A percentile compares a stretch with the other conserved stretches of the same genome.
phyloP scores from a whole-genome alignment of 2,329 filamentous ascomycete species.

The Mariannaea sp. region DNA sequence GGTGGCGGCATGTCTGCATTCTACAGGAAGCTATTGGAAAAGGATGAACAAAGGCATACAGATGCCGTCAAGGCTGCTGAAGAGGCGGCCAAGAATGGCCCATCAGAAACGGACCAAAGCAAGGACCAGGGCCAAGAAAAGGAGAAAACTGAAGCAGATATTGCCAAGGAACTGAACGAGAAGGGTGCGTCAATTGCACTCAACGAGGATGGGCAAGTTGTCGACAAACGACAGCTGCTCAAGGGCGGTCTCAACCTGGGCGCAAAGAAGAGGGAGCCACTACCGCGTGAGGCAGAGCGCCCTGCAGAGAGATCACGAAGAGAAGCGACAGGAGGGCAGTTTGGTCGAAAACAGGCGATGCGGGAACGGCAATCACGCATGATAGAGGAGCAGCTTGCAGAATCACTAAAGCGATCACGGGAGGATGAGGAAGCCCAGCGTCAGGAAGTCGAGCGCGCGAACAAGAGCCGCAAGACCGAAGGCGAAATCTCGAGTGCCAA shows the following conservation, averaged over 20 bases:
- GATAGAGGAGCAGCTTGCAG: conserved; percentile 77
- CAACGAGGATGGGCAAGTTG: conserved; percentile 83
- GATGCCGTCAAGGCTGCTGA: conserved; percentile 72
- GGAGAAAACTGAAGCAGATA: conserved; percentile 63
- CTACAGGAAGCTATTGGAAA: conserved; percentile 74
- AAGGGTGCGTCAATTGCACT: conserved; percentile 66
- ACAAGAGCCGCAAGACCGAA: conserved; percentile 80
- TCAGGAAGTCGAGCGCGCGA: conserved; percentile 63
- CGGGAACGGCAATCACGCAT: conserved; percentile 78
- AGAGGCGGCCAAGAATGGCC: conserved; percentile 52
- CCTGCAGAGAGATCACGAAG: conserved; percentile 39
- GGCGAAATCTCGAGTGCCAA: conserved; percentile 76
- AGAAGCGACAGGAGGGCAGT: conserved; percentile 48
- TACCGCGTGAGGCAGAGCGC: conserved; percentile 31
- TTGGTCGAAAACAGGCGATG: conserved; percentile 66
- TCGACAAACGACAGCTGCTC: conserved; percentile 82
- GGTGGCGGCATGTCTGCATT: conserved; percentile 76
- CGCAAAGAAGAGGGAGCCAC: conserved; percentile 61
- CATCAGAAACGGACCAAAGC: conserved; percentile 36
- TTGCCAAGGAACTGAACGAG: conserved; percentile 70
- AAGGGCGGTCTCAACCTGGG: conserved; percentile 75
- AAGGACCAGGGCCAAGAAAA: conserved; percentile 54
- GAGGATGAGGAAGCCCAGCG: conserved; percentile 71
- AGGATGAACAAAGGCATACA: conserved; percentile 71
- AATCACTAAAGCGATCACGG: conserved; percentile 71